Evolutionary conservation across 2,329 filamentous ascomycete species (phyloP), one percentile per base, ranked within the genome.

Genomic region (Cercospora sp.): DNA sequence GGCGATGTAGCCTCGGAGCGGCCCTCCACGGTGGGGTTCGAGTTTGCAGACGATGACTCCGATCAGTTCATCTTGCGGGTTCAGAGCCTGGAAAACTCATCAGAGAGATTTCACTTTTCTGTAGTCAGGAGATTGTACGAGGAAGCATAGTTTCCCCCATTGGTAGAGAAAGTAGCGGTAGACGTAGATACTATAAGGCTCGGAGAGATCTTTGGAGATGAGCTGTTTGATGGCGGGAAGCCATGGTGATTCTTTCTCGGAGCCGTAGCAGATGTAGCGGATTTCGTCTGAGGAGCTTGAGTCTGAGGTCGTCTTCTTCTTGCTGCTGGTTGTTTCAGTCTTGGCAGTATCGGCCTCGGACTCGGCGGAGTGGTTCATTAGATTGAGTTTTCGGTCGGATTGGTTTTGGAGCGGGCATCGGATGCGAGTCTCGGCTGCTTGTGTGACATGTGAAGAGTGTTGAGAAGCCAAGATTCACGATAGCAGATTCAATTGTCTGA

Each of bases 111-210:
- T 26, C 18, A 10, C 16, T 21, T 26, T 12, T 18, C 21, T 32
- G 53, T 57, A n/a, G 2, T 16, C 8, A 12, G 32, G 53, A 53
- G 9, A 53, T 64, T 74, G 45, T 82, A 94, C 93, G 89, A 98
- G 92, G 81, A 93, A 98, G 81, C 95, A 99, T n/a, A 99, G 83
- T 77, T 98, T 91, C 5, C 92, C 91, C 95, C 95, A 99, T 86
- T 98, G 93, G 78, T 96, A 97, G 18, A 99, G 84, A 76, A 99
- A 99, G 80, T 99, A 99, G 34, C 95, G 89, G 80, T 98, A 99
- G 67, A 99, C 95, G 82, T 99, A 99, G 79, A 99, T 98, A 81
- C 94, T 98, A 80, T 99, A 99, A 1, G 95, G 95, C 80, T 99
- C 95, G 74, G 94, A 98, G 61, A 99, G 86, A 78, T 98, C 95